Percentiles rank a stretch among this genome's conserved stretches.
Evolutionary conservation across 768 basidiomycete genomes (phyloP).

Genomic region (Russula olivacea): DNA sequence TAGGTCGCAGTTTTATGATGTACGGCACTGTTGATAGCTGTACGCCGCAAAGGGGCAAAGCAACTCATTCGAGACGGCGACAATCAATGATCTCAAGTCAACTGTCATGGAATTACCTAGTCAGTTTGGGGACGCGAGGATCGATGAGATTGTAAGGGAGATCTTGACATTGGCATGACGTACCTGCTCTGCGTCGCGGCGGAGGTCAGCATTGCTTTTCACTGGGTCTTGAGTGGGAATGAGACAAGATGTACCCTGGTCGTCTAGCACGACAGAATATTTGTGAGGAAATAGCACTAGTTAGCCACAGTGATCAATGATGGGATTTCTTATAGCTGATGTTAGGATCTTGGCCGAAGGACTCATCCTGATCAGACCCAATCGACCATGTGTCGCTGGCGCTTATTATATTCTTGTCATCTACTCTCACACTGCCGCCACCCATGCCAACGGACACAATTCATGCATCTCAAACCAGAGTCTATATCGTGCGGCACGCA

Average conservation of each 20-base stretch:
- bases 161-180: slow-evolving; percentile 40
- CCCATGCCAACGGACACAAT: slow-evolving; percentile 32
- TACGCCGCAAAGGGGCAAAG: slow-evolving; percentile 41
- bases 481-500: slow-evolving; percentile 72
- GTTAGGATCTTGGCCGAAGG: not conserved
- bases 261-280: not conserved
- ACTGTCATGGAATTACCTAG: slow-evolving; percentile 38
- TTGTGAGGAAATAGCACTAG: not conserved
- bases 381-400: not conserved
- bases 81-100: slow-evolving; percentile 38
- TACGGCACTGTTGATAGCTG: slow-evolving; percentile 35
- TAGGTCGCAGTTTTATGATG: slow-evolving; percentile 14
- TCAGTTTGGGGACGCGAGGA: slow-evolving; percentile 54
- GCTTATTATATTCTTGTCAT: not conserved
- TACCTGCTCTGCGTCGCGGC: not conserved
- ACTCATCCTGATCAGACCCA: not conserved
- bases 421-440: not conserved
- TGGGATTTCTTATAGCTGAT: not conserved
- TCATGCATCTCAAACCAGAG: slow-evolving; percentile 24
- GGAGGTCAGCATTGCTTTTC: not conserved
- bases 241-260: not conserved
- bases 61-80: slow-evolving; percentile 35
- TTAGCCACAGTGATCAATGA: not conserved
- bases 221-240: not conserved
- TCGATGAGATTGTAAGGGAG: slow-evolving; percentile 46